Evolutionary conservation across 2,329 filamentous ascomycete genomes (phyloP), one percentile per base, ranked within the genome.

Genomic region (Lachnellula suecica): DNA sequence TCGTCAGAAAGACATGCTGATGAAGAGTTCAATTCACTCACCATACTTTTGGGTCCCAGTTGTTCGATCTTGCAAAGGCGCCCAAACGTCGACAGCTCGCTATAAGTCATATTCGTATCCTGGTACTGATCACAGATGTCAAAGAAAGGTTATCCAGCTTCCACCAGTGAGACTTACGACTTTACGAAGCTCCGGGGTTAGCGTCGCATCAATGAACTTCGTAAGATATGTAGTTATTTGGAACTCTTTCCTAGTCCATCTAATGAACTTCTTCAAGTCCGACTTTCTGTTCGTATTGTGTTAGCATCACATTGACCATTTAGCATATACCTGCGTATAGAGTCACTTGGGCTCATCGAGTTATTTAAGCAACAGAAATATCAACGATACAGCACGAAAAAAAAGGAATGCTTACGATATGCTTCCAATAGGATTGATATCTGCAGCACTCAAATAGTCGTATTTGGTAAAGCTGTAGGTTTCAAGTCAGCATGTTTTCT

Each of bases 261-360:
- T 72, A 53, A 91, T 87, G 70, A 92, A 91, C 9, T 78, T 71
- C 67, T 88, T 89, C 1, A 90, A 72, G 60, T 91, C 88, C 2
- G 76, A 82, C 68, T 90, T 91, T n/a, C 15, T 15, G 8, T 31
- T n/a, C n/a, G 29, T 8, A 31, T 31, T 31, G 8, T 31, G 29
- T 31, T 31, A 31, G 29, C 15, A 15, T 31, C 8, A 8, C 29
- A 31, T n/a, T n/a, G n/a, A n/a, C n/a, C n/a, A n/a, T n/a, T n/a
- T n/a, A n/a, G n/a, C n/a, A n/a, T n/a, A n/a, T n/a, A n/a, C n/a
- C n/a, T n/a, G n/a, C n/a, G n/a, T 34, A 6, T n/a, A 34, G 13
- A n/a, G 13, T 11, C 13, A 34, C 11, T 34, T 9, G 8, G 13
- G 17, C n/a, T n/a, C 13, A 34, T n/a, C 31, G 17, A n/a, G 23